phyloP scores from a whole-genome alignment of 2,329 filamentous ascomycete genomes.

The Emericellopsis cladophorae region DNA sequence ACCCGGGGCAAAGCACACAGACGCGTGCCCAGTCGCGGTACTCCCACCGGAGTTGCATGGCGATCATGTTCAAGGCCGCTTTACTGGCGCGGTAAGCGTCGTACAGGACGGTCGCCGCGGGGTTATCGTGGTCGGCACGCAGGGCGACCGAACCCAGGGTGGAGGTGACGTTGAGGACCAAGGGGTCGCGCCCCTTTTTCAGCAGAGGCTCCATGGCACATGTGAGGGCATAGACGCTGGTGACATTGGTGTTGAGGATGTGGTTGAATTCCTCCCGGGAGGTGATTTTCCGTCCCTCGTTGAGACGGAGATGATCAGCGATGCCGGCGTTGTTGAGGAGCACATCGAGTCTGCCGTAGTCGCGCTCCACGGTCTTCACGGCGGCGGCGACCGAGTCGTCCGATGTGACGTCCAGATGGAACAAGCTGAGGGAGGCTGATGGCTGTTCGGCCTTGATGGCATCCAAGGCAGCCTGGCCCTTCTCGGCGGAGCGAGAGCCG shows the following conservation, averaged over 20 bases:
- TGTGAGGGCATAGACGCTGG: constrained; percentile 12
- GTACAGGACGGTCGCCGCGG: not conserved
- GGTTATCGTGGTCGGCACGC: constrained; percentile 3
- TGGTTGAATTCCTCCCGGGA: constrained; percentile 2
- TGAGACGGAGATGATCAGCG: constrained; percentile 17
- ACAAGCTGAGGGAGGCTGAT: constrained; percentile 41
- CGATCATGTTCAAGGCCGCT: constrained; percentile 14
- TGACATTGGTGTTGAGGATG: constrained; percentile 1
- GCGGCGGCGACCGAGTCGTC: constrained; percentile 43
- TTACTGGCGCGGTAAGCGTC: constrained; percentile 3
- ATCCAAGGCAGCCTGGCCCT: constrained; percentile 19
- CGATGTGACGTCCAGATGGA: constrained; percentile 45
- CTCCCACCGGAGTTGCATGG: constrained; percentile 13
- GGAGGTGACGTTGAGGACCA: constrained; percentile 19
- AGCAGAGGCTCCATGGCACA: constrained; percentile 18
- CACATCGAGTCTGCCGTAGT: constrained; percentile 39
- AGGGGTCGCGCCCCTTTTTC: constrained; percentile 5
- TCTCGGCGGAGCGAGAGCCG: constrained; percentile 17
- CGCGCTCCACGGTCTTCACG: constrained; percentile 33
- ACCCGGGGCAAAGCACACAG: constrained; percentile 19
- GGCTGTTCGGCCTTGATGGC: constrained; percentile 25
- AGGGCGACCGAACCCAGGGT: constrained; percentile 15
- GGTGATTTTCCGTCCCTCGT: constrained; percentile 35
- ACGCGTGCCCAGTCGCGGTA: constrained; percentile 17
- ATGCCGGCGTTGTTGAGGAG: constrained; percentile 49